Evolutionary conservation across 139 green algal genomes (phyloP).

Genomic region (Closterium sp.): DNA sequence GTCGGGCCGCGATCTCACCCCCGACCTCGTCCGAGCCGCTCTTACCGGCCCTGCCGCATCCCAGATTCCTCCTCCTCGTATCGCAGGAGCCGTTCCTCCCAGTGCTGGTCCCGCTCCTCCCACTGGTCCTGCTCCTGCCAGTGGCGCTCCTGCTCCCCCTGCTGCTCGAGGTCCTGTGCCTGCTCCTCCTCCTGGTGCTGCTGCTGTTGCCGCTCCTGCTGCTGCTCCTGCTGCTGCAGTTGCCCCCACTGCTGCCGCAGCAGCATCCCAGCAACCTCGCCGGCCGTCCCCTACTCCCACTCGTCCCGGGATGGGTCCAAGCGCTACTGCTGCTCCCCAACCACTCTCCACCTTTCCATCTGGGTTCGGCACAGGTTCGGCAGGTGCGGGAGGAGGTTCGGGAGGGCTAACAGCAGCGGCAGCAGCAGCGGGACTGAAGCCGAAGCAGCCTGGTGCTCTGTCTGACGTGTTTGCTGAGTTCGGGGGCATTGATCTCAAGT

Average conservation of each 20-base stretch:
- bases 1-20: slow-evolving; percentile 22
- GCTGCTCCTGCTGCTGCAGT: neutral
- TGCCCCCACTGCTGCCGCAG: neutral
- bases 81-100: neutral
- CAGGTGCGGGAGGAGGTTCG: neutral
- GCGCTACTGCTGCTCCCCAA: neutral
- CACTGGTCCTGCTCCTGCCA: neutral
- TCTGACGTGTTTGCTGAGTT: neutral
- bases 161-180: neutral
- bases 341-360: neutral
- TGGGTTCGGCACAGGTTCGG: neutral
- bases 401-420: neutral
- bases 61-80: slow-evolving; percentile 16
- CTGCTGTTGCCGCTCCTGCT: neutral
- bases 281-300: neutral
- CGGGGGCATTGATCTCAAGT: neutral
- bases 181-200: neutral
- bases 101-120: no score
- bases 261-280: neutral
- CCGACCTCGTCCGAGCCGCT: slow-evolving; percentile 12
- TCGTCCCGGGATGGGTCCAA: neutral
- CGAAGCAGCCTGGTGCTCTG: neutral
- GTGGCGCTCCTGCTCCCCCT: neutral
- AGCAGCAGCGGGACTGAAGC: neutral
- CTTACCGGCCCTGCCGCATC: slow-evolving; percentile 2